These are phyloP conservation scores for Pseudopithomyces chartarum DNA, from an alignment of 2,329 filamentous ascomycete genomes.

Conservation along the genomic window DNA sequence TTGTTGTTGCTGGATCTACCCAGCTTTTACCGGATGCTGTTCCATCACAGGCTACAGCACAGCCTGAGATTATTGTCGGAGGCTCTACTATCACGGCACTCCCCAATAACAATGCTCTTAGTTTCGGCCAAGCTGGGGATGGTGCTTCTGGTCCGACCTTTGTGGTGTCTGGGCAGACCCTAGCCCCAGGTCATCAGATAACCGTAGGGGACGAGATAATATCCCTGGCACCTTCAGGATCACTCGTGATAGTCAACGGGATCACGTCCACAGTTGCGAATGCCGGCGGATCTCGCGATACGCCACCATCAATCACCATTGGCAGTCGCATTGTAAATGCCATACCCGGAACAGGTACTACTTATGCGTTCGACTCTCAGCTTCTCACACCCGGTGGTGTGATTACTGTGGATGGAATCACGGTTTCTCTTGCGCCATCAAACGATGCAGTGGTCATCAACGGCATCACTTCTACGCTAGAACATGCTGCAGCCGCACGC, in stretches of 20 bases:
- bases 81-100: constrained; percentile 33
- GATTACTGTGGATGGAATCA: constrained; percentile 40
- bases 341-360: constrained; percentile 37
- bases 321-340: constrained; percentile 33
- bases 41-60: constrained; percentile 29
- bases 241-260: constrained; percentile 41
- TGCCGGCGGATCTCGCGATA: constrained; percentile 23
- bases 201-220: neutral
- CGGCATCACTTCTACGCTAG: constrained; percentile 37
- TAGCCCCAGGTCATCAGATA: constrained; percentile 36
- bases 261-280: constrained; percentile 41
- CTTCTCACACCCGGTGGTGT: constrained; percentile 47
- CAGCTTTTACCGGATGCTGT: constrained; percentile 31
- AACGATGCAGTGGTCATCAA: constrained; percentile 39
- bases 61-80: constrained; percentile 29
- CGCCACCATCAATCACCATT: constrained; percentile 37
- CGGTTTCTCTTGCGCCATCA: constrained; percentile 36
- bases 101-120: constrained; percentile 13
- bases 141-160: constrained; percentile 30
- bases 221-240: constrained; percentile 20
- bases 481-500: constrained; percentile 24
- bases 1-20: constrained; percentile 49
- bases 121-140: neutral
- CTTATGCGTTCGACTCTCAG: constrained; percentile 43
- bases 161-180: constrained; percentile 46